phyloP scores from a whole-genome alignment of 2,329 filamentous ascomycete species.

The Ceratocystiopsis minuta region DNA sequence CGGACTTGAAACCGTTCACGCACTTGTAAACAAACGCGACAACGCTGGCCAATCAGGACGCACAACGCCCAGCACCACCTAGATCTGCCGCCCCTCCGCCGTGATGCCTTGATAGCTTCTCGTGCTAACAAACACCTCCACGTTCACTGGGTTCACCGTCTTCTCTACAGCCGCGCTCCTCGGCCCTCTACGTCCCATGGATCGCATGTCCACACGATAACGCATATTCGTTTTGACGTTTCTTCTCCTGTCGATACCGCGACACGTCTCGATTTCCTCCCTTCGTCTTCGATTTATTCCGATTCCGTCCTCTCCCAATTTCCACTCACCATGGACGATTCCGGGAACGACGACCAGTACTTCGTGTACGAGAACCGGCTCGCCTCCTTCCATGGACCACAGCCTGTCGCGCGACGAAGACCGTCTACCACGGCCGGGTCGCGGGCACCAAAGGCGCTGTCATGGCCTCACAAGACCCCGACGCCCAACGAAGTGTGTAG shows the following conservation, averaged over 20 bases:
- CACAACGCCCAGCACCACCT: not conserved
- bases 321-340: constrained; percentile 10
- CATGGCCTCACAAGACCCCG: constrained; percentile 66
- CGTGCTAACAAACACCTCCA: not conserved
- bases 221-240: too few species aligned
- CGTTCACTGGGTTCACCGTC: too few species aligned
- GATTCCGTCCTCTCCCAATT: not conserved
- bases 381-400: constrained; percentile 54
- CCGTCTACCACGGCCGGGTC: constrained; percentile 45
- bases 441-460: constrained; percentile 35
- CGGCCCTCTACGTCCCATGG: not conserved
- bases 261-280: constrained; percentile 1
- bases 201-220: not conserved
- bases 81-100: constrained; percentile 2
- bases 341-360: constrained; percentile 27
- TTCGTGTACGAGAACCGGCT: constrained; percentile 59
- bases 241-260: not conserved
- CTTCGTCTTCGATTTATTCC: not conserved
- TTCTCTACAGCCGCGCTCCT: too few species aligned
- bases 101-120: not conserved
- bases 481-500: constrained; percentile 43
- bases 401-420: constrained; percentile 49
- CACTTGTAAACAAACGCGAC: constrained; percentile 9
- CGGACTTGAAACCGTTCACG: too few species aligned
- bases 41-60: constrained; percentile 4